These are phyloP conservation scores for Pyricularia pennisetigena DNA, from an alignment of 2,329 filamentous ascomycete species.

Conservation along the genomic window DNA sequence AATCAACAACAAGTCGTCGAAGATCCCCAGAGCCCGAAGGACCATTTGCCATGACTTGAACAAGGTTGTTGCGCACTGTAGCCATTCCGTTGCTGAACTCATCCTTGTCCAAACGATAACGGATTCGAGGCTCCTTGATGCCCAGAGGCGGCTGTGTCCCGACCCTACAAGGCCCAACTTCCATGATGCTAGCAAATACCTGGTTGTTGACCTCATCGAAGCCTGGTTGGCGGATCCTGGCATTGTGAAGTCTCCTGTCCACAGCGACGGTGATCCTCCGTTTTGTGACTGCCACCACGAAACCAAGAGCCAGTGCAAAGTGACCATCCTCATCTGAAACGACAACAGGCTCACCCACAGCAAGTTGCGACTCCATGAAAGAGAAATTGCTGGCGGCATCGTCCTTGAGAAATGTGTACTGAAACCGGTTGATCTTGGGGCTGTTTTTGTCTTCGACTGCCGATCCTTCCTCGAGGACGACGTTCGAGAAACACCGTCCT, in stretches of 20 bases:
- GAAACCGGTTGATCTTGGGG: constrained; percentile 83
- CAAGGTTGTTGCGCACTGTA: constrained; percentile 82
- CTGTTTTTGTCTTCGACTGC: constrained; percentile 58
- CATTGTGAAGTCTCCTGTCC: constrained; percentile 81
- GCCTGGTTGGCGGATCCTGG: constrained; percentile 61
- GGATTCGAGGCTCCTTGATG: constrained; percentile 37
- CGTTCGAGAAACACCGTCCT: constrained; percentile 81
- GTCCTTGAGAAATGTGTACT: constrained; percentile 75
- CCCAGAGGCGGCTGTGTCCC: constrained; percentile 19
- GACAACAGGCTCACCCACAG: constrained; percentile 84
- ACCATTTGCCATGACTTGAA: constrained; percentile 81
- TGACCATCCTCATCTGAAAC: constrained; percentile 92
- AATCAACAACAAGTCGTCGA: constrained; percentile 71
- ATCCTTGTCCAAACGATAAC: constrained; percentile 90
- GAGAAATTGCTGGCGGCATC: constrained; percentile 53
- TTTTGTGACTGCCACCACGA: constrained; percentile 67
- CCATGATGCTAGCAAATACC: constrained; percentile 85
- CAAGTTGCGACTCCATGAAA: constrained; percentile 84
- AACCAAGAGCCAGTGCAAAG: constrained; percentile 89
- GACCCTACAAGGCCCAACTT: constrained; percentile 47
- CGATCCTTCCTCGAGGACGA: constrained; percentile 73
- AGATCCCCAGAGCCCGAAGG: constrained; percentile 62
- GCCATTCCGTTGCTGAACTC: constrained; percentile 99
- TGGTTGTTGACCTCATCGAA: constrained; percentile 76
- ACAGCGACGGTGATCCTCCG: constrained; percentile 78